Evolutionary conservation across 148 eudicot genomes (phyloP), one percentile per base, ranked within the genome.

Genomic region (Chenopodium quinoa): DNA sequence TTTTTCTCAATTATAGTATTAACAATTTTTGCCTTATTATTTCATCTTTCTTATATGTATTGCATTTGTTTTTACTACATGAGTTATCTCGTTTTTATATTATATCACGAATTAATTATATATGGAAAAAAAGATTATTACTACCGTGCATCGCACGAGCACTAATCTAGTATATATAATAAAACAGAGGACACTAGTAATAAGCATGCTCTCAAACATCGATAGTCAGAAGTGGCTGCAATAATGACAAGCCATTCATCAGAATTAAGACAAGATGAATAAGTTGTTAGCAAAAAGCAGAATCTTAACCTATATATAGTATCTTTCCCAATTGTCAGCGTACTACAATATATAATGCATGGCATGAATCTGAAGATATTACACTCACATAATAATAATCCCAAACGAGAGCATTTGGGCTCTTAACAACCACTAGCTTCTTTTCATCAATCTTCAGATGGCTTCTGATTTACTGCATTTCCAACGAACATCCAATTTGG

Each of bases 191-290:
- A 31, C 32, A 31, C 32, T 31, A 89, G 91, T 93, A 96, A 84
- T 96, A 96, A 62, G 98, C 98, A 86, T 96, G 99, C 95, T 96
- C 99, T 98, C 98, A 96, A 40, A 96, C 95, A 79, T 96, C 99
- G 10, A 96, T 86, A 14, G 98, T 91, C 40, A 96, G 94, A 86
- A 96, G 90, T n/a, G 99, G 99, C 99, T 96, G 97, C 87, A 89
- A 46, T 76, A 83, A 37, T 13, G 70, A 85, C 29, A 79, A 22
- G 79, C 44, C 74, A 78, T 34, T n/a, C 2, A 79, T 85, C 79
- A 78, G 50, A 72, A 60, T 19, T 9, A 31, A 40, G 16, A 31
- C 20, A 1, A 4, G 40, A 22, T 8, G 11, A 6, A 27, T 10
- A 71, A 32, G 70, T 11, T 69, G 40, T 16, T 31, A 40, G 52